These are phyloP conservation scores for Fraxinus americana DNA, from an alignment of 257 asterid genomes.

Conservation along the genomic window DNA sequence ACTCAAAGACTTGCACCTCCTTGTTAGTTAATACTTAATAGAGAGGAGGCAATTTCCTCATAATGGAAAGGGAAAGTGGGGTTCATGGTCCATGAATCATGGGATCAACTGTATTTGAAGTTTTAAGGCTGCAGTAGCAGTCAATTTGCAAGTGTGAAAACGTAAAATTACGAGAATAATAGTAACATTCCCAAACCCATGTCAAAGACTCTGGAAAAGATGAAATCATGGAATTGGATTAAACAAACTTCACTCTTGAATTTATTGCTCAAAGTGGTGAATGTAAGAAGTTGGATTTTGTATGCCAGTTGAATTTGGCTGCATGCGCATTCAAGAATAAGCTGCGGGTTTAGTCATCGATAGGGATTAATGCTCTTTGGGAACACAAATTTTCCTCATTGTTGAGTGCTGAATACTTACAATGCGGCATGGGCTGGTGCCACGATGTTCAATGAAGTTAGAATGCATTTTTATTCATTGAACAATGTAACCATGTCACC, in stretches of 20 bases:
- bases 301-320: no score
- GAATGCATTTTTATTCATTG: no score
- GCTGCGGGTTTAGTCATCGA: neutral
- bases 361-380: neutral
- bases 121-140: neutral
- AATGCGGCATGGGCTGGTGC: no score
- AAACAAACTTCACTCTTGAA: neutral
- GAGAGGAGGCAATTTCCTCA: neutral
- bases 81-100: neutral
- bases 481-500: no score
- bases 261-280: neutral
- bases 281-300: neutral
- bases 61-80: neutral
- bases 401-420: no score
- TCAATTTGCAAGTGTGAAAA: neutral
- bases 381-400: neutral
- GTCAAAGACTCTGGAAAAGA: neutral
- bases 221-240: neutral
- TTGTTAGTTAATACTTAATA: neutral
- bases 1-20: neutral
- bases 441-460: no score
- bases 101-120: neutral
- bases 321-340: neutral
- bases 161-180: neutral
- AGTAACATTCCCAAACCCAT: neutral